Conservation (phyloP, 1,139 yeast genomes). For the Taiozyma sp. region DNA sequence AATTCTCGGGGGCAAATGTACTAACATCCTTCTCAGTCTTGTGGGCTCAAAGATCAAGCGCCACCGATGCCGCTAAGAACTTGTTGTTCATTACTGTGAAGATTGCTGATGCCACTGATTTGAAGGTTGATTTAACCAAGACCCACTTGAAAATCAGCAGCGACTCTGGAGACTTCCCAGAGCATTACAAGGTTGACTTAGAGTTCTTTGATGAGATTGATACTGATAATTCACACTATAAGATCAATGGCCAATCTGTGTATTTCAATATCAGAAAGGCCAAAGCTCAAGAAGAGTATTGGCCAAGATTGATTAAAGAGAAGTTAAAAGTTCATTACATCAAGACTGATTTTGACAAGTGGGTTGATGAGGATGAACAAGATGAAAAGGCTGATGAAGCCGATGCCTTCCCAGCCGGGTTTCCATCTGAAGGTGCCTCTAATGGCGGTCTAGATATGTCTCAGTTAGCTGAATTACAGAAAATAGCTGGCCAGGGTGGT, state of each 20-base stretch:
- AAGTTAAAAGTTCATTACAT: constrained; percentile 66
- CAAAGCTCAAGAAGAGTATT: constrained; percentile 62
- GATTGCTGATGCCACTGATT: constrained; percentile 63
- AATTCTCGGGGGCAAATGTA: neutral
- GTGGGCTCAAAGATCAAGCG: constrained; percentile 96
- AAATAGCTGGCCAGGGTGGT: constrained; percentile 9
- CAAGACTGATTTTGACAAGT: constrained; percentile 93
- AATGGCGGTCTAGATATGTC: constrained; percentile 23
- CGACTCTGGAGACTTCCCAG: constrained; percentile 40
- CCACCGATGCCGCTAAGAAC: constrained; percentile 65
- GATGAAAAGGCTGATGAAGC: constrained; percentile 47
- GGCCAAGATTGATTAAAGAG: constrained; percentile 88
- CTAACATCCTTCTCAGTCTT: constrained; percentile 36
- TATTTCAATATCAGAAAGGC: constrained; percentile 69
- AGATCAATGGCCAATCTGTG: constrained; percentile 68
- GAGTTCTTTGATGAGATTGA: constrained; percentile 74
- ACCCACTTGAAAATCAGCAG: constrained; percentile 54
- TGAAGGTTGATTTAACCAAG: constrained; percentile 59
- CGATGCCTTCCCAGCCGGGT: constrained; percentile 34
- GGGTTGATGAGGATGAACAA: constrained; percentile 97
- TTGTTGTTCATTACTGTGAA: constrained; percentile 68
- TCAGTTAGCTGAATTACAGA: constrained; percentile 18
- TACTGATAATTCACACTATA: constrained; percentile 52
- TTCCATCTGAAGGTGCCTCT: constrained; percentile 32
- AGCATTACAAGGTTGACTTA: constrained; percentile 51